Evolutionary conservation across 768 basidiomycete genomes (phyloP).

Genomic region (Russula earlei): DNA sequence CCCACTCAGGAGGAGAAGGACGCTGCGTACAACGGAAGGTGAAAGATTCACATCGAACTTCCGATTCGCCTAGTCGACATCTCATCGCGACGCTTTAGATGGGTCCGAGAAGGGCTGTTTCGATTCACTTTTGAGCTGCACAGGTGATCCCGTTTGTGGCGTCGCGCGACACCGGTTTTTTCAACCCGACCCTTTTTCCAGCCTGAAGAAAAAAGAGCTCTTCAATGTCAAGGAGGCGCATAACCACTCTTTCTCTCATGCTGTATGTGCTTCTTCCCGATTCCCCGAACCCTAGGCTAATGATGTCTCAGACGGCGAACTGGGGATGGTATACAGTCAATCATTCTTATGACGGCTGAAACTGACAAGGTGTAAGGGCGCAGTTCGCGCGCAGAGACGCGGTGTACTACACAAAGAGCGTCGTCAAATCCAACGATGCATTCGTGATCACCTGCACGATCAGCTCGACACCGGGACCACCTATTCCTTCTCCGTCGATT

Average conservation of each 20-base stretch:
- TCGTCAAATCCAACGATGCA: constrained; percentile 50
- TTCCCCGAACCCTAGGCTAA: not conserved
- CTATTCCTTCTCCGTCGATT: constrained; percentile 34
- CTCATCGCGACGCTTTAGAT: constrained; percentile 39
- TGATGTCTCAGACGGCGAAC: constrained; percentile 52
- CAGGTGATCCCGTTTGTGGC: constrained; percentile 35
- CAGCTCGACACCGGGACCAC: constrained; percentile 51
- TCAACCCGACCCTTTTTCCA: constrained; percentile 17
- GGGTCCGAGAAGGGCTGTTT: constrained; percentile 78
- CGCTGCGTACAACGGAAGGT: constrained; percentile 51
- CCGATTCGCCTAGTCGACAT: not conserved
- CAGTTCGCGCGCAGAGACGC: constrained; percentile 71
- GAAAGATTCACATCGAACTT: constrained; percentile 5
- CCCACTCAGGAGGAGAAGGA: constrained; percentile 74
- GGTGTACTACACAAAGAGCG: constrained; percentile 49
- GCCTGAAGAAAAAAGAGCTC: constrained; percentile 39
- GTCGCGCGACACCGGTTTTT: not conserved
- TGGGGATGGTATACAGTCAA: constrained; percentile 64
- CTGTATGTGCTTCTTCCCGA: constrained; percentile 30
- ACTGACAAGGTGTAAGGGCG: constrained; percentile 37
- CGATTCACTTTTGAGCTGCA: constrained; percentile 79
- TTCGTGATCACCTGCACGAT: constrained; percentile 75
- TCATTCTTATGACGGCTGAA: not conserved
- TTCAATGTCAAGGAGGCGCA: constrained; percentile 70
- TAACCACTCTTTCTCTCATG: constrained; percentile 73